Evolutionary conservation across 2,329 filamentous ascomycete species (phyloP).

Genomic region (Penicillium sp.): DNA sequence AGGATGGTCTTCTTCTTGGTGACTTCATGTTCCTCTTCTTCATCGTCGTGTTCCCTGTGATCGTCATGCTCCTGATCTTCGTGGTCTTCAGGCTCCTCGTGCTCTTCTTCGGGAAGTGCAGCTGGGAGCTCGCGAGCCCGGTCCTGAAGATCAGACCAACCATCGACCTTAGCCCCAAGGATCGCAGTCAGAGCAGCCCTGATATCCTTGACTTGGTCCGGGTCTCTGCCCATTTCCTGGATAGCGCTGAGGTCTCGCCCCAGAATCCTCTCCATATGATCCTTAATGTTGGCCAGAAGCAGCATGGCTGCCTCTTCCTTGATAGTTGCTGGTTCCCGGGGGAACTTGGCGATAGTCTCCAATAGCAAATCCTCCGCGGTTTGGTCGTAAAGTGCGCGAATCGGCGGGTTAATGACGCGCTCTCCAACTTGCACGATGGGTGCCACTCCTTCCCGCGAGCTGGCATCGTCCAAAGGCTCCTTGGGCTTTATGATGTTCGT

Average conservation of each 20-base stretch:
- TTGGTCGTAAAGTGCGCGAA: slow-evolving; percentile 43
- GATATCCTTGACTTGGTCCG: slow-evolving; percentile 46
- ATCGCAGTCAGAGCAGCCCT: slow-evolving; percentile 45
- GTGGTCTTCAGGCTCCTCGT: slow-evolving; percentile 1
- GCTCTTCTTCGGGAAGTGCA: slow-evolving; percentile 34
- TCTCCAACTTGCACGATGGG: slow-evolving; percentile 45
- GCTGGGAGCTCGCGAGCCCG: slow-evolving; percentile 37
- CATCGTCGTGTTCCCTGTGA: slow-evolving; percentile 33
- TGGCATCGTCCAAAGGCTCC: slow-evolving; percentile 41
- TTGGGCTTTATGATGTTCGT: slow-evolving; percentile 46
- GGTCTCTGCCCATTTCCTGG: slow-evolving; percentile 47
- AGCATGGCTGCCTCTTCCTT: slow-evolving; percentile 49
- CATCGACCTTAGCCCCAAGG: slow-evolving; percentile 45
- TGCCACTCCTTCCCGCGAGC: slow-evolving; percentile 39
- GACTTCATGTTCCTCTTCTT: slow-evolving; percentile 25
- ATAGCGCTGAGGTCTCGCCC: slow-evolving; percentile 45
- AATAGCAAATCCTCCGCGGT: slow-evolving; percentile 44
- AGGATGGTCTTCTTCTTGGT: slow-evolving; percentile 43
- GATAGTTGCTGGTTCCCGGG: slow-evolving; percentile 43
- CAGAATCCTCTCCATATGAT: slow-evolving; percentile 49
- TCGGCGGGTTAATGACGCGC: slow-evolving; percentile 42
- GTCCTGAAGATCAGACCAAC: slow-evolving; percentile 44
- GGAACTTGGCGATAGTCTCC: slow-evolving; percentile 46
- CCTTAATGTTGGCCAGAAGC: slow-evolving; percentile 49
- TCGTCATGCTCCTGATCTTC: slow-evolving; percentile 22